A percentile compares a stretch with the other conserved stretches of the same genome.
Conservation (phyloP, 2,329 filamentous ascomycete genomes). For the Trichoderma cornu-damae region DNA sequence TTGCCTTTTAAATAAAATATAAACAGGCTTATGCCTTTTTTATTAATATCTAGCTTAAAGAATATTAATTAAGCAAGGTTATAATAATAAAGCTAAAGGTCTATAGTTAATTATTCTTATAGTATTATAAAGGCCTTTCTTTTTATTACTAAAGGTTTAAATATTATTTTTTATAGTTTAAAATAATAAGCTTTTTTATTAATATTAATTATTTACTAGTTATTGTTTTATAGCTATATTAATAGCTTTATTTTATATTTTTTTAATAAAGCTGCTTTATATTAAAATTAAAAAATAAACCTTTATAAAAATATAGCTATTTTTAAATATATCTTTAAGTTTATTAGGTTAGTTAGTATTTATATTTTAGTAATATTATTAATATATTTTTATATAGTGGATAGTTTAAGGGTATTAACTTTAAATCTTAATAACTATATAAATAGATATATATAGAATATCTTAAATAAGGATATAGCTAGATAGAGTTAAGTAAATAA, state of each 20-base stretch:
- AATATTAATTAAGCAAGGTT: no score
- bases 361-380: not conserved
- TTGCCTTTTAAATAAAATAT: no score
- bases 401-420: not conserved
- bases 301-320: not conserved
- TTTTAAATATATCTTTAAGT: not conserved
- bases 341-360: not conserved
- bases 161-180: not conserved
- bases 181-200: not conserved
- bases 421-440: not conserved
- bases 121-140: no score
- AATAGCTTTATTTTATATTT: not conserved
- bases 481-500: not conserved
- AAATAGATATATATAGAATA: not conserved
- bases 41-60: no score
- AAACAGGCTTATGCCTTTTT: no score
- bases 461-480: not conserved
- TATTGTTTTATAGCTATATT: not conserved
- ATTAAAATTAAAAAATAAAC: not conserved
- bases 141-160: no score
- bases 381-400: not conserved
- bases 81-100: no score
- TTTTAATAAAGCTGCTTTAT: not conserved
- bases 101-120: no score
- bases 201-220: not conserved